Conservation (phyloP, 169 alveolate species). For the Cryptosporidium bovis region DNA sequence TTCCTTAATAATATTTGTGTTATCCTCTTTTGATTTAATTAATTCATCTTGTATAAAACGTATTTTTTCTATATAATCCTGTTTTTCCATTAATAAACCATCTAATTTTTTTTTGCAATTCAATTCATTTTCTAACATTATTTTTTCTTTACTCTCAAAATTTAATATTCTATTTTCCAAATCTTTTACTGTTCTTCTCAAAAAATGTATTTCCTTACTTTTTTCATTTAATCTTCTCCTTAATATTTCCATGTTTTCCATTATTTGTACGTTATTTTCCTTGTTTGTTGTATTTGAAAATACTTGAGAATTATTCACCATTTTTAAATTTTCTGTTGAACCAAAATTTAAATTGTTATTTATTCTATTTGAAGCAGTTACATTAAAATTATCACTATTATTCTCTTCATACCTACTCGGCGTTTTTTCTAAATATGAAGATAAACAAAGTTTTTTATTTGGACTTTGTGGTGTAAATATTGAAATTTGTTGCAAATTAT, state of each 20-base stretch:
- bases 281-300: background rate
- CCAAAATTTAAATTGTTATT: background rate
- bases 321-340: background rate
- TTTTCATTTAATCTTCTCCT: conserved; percentile 61
- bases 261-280: background rate
- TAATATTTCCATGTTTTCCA: conserved; percentile 10
- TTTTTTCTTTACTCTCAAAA: conserved; percentile 35
- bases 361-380: background rate
- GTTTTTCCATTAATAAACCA: conserved; percentile 15
- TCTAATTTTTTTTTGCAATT: conserved; percentile 22
- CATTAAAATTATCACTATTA: conserved; percentile 2
- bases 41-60: conserved; percentile 13
- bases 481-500: background rate
- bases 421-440: too few species aligned
- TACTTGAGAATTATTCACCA: background rate
- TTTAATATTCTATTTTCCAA: conserved; percentile 33
- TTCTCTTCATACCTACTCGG: conserved; percentile 13
- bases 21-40: conserved; percentile 22
- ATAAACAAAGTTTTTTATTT: background rate
- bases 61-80: conserved; percentile 19
- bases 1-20: conserved; percentile 22
- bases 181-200: conserved; percentile 42
- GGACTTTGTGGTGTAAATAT: conserved; percentile 61
- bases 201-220: conserved; percentile 61
- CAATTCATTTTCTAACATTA: conserved; percentile 33